Evolutionary conservation across 1,284 basidiomycete species (phyloP).

Genomic region (Ustilago bromivora): DNA sequence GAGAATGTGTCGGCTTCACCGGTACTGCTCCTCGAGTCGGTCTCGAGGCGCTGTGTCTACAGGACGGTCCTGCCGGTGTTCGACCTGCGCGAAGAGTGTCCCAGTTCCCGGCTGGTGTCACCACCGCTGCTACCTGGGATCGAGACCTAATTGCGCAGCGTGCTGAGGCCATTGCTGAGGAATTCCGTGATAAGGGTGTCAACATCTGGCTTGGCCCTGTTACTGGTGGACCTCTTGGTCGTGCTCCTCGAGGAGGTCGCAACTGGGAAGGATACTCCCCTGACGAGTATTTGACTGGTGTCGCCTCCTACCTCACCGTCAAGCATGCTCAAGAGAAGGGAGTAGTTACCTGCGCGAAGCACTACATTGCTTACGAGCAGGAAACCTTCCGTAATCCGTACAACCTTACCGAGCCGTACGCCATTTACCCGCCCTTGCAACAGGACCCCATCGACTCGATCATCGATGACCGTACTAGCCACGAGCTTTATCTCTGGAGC

Average conservation of each 20-base stretch:
- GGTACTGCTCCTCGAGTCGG: slow-evolving; percentile 73
- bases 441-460: slow-evolving; percentile 74
- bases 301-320: slow-evolving; percentile 47
- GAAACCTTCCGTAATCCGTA: slow-evolving; percentile 54
- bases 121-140: slow-evolving; percentile 78
- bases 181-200: slow-evolving; percentile 83
- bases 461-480: slow-evolving; percentile 81
- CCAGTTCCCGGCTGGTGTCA: slow-evolving; percentile 79
- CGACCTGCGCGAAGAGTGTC: slow-evolving; percentile 71
- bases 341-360: slow-evolving; percentile 69
- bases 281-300: slow-evolving; percentile 53
- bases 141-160: slow-evolving; percentile 78
- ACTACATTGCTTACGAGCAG: slow-evolving; percentile 65
- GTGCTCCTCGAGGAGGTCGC: slow-evolving; percentile 77
- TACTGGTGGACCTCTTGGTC: slow-evolving; percentile 70
- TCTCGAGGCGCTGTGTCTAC: slow-evolving; percentile 78
- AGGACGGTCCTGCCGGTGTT: slow-evolving; percentile 75
- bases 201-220: slow-evolving; percentile 76
- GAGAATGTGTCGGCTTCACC: slow-evolving; percentile 55
- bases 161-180: slow-evolving; percentile 81
- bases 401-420: slow-evolving; percentile 29
- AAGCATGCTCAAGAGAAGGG: slow-evolving; percentile 55
- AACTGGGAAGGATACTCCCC: slow-evolving; percentile 79
- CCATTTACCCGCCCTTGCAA: slow-evolving; percentile 33
- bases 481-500: slow-evolving; percentile 71